phyloP scores from a whole-genome alignment of 352 stramenopile species.

The Phytophthora cryptogea region DNA sequence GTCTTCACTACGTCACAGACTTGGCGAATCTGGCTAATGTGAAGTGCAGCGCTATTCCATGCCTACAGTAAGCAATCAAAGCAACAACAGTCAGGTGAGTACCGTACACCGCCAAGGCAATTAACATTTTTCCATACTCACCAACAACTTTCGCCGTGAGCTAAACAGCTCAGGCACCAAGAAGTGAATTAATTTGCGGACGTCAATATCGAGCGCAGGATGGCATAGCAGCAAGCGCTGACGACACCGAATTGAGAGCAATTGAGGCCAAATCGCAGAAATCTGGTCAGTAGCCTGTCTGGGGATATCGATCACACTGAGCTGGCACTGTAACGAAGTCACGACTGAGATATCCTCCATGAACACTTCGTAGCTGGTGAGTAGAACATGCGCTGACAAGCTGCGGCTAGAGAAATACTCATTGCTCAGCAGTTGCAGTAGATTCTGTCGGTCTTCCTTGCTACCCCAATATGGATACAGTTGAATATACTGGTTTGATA shows the following conservation, averaged over 20 bases:
- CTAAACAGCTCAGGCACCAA: conserved; percentile 65
- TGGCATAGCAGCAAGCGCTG: conserved; percentile 63
- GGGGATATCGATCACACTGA: conserved; percentile 53
- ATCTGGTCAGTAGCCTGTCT: conserved; percentile 26
- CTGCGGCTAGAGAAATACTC: conserved; percentile 38
- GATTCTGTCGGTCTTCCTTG: conserved; percentile 40
- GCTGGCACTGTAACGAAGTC: conserved; percentile 48
- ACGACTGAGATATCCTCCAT: conserved; percentile 50
- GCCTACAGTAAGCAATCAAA: conserved; percentile 34
- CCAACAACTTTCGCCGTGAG: conserved; percentile 74
- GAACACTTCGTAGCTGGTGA: conserved; percentile 65
- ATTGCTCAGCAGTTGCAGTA: conserved; percentile 44
- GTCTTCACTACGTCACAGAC: conserved; percentile 46
- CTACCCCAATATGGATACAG: conserved; percentile 66
- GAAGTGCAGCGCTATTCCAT: conserved; percentile 72
- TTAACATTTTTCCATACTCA: conserved; percentile 28
- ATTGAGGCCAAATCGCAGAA: conserved; percentile 45
- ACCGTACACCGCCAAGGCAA: neutral
- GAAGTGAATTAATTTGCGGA: conserved; percentile 68
- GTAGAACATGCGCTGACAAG: conserved; percentile 46
- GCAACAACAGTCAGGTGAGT: conserved; percentile 14
- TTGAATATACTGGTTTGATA: conserved; percentile 26
- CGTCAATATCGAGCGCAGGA: conserved; percentile 43
- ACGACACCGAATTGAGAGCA: conserved; percentile 65
- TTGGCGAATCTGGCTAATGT: conserved; percentile 42